Evolutionary conservation across 2,329 filamentous ascomycete genomes (phyloP), one percentile per base, ranked within the genome.

Genomic region (Aspergillus awamori): DNA sequence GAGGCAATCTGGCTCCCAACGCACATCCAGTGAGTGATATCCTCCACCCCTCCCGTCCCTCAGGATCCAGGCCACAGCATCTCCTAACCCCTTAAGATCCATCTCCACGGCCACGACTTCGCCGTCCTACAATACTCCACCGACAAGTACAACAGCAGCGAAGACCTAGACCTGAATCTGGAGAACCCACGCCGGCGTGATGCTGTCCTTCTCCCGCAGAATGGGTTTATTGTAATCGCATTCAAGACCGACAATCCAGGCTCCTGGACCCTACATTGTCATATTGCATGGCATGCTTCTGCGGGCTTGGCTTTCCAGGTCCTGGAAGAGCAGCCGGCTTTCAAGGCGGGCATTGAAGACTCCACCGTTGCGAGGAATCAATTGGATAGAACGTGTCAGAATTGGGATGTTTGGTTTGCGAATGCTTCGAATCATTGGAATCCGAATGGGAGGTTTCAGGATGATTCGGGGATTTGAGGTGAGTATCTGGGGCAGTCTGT

Each of bases 281-380:
- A 61, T 39, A 61, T 61, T n/a, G 59, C 59, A 15, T 61, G 59
- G 59, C 59, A 61, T 53, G 55, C 59, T 5, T 61, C 59, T 22
- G 59, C 24, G 8, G 59, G 59, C 0, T 39, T 61, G 8, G 59
- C 59, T 15, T 43, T 61, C 5, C 59, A 61, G 53, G 39, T 53
- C 15, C 17, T 61, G n/a, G 55, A 58, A 26, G 39, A 38, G 15
- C 48, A 26, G 17, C 41, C 53, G 3, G 13, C 33, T 6, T 33
- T 61, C 47, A 39, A 47, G 10, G 13, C 24, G 15, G 39, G 45
- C 10, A 56, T 56, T 15, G 26, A 17, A 26, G 33, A 56, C 24
- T 28, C 38, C 7, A 20, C 39, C 3, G 26, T 43, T n/a, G 53
- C 53, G 41, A 20, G 24, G 13, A 22, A 4, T 3, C 58, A 60